phyloP scores from a whole-genome alignment of 2,329 filamentous ascomycete species.

The Nannizzia gypsea region DNA sequence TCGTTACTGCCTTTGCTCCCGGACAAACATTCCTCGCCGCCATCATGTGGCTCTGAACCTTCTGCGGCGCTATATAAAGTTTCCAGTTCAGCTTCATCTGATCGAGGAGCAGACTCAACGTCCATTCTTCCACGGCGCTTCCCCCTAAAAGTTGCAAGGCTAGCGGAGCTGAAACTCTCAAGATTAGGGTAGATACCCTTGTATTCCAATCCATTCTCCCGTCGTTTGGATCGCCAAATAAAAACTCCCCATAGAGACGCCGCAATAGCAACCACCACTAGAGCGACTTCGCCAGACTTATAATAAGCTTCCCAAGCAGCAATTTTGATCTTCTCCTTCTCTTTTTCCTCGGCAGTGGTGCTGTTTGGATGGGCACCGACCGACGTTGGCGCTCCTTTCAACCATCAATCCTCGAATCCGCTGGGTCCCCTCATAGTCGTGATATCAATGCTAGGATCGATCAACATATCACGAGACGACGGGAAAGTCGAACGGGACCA shows the following conservation, averaged over 20 bases:
- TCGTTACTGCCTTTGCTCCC: no score
- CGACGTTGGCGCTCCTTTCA: constrained; percentile 65
- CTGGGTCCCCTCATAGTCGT: constrained; percentile 68
- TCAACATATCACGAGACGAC: constrained; percentile 88
- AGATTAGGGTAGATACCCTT: constrained; percentile 34
- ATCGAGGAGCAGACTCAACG: constrained; percentile 32
- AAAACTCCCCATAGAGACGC: constrained; percentile 64
- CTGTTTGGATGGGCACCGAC: constrained; percentile 63
- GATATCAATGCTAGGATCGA: constrained; percentile 85
- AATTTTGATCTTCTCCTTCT: constrained; percentile 62
- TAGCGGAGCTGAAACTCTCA: constrained; percentile 22
- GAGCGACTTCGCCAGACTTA: constrained; percentile 71
- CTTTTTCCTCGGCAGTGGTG: constrained; percentile 53
- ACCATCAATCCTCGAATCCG: constrained; percentile 76
- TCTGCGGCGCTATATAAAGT: not conserved
- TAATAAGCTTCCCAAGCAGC: constrained; percentile 85
- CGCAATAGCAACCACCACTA: constrained; percentile 67
- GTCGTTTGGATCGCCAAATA: constrained; percentile 46
- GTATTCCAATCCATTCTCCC: constrained; percentile 35
- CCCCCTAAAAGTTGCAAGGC: constrained; percentile 37
- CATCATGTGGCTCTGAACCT: not conserved
- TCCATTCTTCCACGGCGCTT: constrained; percentile 35
- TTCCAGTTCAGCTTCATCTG: not conserved
- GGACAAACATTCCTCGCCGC: no score
- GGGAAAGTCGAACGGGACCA: constrained; percentile 91